Evolutionary conservation across 2,329 filamentous ascomycete genomes (phyloP), one percentile per base, ranked within the genome.

Genomic region (Dryadomyces sulphureus): DNA sequence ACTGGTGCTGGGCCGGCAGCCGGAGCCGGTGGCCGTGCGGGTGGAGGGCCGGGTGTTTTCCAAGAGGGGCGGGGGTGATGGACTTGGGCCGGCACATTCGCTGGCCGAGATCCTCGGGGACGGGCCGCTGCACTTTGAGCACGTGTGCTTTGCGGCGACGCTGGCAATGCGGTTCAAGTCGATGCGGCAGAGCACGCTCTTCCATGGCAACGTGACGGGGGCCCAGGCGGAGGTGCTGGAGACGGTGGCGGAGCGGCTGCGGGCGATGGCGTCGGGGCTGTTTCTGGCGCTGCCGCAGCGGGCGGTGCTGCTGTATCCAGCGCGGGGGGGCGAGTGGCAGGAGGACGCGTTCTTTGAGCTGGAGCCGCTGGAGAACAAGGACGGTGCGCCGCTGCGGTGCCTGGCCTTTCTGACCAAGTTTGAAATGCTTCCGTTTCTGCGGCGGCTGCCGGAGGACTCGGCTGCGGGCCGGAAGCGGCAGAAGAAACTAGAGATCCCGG

Each of bases 301-400:
- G 27, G 64, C 59, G 43, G 50, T 72, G 17, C 43, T 73, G 5
- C 38, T 71, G 1, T 65, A 65, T 43, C 62, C 66, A 1, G 48
- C 58, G 2, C 55, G 54, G 22, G 62, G 61, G 43, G 57, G 61
- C 1, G 58, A 60, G 0, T 69, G 64, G 61, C 54, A 49, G 19
- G 41, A 49, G 5, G 45, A 51, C 4, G 21, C 43, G 5, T 12
- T 32, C 9, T 44, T 56, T 14, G 56, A 53, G 5, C 20, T 49
- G 45, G 27, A 27, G 40, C 3, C 53, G 25, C 34, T 43, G 50
- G 22, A 22, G 2, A 48, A 30, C 9, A 39, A 45, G 11, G 12
- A 36, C 17, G 24, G 21, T 2, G 41, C 38, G 5, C 24, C 50
- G 2, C 54, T 71, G n/a, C 55, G 53, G 4, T 68, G 66, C 49